These are phyloP conservation scores for Backusella psychrophila DNA, from an alignment of 192 early-diverging fungal species.

Conservation along the genomic window DNA sequence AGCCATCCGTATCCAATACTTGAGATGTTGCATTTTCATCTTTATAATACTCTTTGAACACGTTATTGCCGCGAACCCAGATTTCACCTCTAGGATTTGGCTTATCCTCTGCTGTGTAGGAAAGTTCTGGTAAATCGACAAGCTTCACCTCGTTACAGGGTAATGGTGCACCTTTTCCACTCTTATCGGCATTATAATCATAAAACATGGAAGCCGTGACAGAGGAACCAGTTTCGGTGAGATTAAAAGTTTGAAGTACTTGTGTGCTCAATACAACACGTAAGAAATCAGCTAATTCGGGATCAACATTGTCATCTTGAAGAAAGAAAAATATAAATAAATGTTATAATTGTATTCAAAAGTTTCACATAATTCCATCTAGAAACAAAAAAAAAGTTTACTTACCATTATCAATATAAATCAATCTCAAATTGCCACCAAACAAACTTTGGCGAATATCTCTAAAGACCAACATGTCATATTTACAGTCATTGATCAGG, in stretches of 20 bases:
- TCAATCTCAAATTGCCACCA: slow-evolving; percentile 37
- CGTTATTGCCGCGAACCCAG: slow-evolving; percentile 73
- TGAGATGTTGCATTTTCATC: slow-evolving; percentile 67
- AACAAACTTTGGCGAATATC: slow-evolving; percentile 39
- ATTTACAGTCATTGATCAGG: slow-evolving; percentile 36
- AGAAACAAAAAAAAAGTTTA: background rate
- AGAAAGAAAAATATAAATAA: background rate
- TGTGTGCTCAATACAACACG: slow-evolving; percentile 60
- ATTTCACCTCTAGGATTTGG: slow-evolving; percentile 87
- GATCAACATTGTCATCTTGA: slow-evolving; percentile 12
- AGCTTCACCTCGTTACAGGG: slow-evolving; percentile 77
- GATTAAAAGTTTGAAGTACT: slow-evolving; percentile 55
- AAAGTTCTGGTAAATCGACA: slow-evolving; percentile 73
- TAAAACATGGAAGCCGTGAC: slow-evolving; percentile 39
- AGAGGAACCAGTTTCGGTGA: slow-evolving; percentile 34
- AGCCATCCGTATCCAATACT: slow-evolving; percentile 77
- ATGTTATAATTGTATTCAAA: background rate
- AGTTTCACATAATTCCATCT: background rate
- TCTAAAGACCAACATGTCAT: slow-evolving; percentile 44
- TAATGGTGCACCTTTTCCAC: slow-evolving; percentile 60
- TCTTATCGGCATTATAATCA: slow-evolving; percentile 45
- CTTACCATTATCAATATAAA: slow-evolving; percentile 33
- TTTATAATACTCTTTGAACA: slow-evolving; percentile 85
- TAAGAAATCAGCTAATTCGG: slow-evolving; percentile 42
- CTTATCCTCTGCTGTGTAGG: slow-evolving; percentile 64